Conservation (phyloP, 2,329 filamentous ascomycete genomes). For the Ophiostoma montium region DNA sequence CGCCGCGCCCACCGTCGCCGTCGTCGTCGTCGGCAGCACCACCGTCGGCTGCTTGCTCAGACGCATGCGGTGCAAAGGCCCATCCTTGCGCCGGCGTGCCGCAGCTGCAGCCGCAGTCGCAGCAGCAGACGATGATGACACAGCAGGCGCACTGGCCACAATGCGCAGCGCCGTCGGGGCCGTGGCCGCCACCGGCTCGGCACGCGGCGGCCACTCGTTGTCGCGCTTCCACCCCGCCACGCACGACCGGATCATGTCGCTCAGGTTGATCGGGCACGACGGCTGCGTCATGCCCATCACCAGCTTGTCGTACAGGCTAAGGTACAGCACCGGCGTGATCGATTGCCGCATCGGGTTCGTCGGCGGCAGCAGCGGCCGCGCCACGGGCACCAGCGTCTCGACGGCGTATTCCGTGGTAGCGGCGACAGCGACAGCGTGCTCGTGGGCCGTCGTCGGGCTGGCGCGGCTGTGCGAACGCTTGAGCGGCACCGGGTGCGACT, state of each 20-base stretch:
- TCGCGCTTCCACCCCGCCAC: constrained; percentile 87
- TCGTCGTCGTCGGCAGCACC: background rate
- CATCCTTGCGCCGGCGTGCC: background rate
- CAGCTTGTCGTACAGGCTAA: constrained; percentile 80
- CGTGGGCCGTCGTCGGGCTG: too few species aligned
- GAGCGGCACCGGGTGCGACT: constrained; percentile 4
- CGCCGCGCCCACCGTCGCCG: background rate
- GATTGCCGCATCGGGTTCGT: constrained; percentile 63
- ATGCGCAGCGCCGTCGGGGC: background rate
- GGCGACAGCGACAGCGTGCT: too few species aligned
- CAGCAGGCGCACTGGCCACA: background rate
- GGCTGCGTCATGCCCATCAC: constrained; percentile 68
- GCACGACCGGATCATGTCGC: constrained; percentile 65
- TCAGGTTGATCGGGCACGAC: constrained; percentile 74
- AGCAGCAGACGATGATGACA: background rate
- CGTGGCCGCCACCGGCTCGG: background rate
- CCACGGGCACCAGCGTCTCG: constrained; percentile 54
- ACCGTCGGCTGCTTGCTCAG: constrained; percentile 1
- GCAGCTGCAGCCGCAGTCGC: too few species aligned
- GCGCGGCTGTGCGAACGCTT: constrained; percentile 2
- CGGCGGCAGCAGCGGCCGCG: constrained; percentile 56
- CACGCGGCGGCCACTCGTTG: constrained; percentile 77
- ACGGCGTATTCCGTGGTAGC: constrained; percentile 34
- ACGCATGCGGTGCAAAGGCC: background rate
- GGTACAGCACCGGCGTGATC: constrained; percentile 60